Conservation (phyloP, 306 rosid species). For the Cyamopsis tetragonoloba region DNA sequence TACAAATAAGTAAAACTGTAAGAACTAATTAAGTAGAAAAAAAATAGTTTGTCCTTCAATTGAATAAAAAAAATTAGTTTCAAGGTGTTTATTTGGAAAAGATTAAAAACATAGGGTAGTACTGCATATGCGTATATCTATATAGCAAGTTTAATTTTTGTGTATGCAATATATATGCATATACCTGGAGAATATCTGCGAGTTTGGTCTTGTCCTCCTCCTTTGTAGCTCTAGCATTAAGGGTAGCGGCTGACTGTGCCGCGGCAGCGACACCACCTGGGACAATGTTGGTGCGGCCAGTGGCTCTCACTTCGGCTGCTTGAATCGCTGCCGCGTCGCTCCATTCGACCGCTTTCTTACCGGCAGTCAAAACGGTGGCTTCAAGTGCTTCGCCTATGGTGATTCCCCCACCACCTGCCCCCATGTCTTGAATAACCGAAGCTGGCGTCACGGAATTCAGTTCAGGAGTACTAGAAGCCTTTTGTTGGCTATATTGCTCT, state of each 20-base stretch:
- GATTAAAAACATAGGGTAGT: too few relatives aligned
- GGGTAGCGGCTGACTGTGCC: slow-evolving; percentile 68
- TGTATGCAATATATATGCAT: too few relatives aligned
- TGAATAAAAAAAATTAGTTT: too few relatives aligned
- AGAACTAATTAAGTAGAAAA: too few relatives aligned
- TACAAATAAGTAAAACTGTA: too few relatives aligned
- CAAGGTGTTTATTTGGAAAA: too few relatives aligned
- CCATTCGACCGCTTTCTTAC: slow-evolving; percentile 54
- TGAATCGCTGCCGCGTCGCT: slow-evolving; percentile 76
- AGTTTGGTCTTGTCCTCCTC: slow-evolving; percentile 60
- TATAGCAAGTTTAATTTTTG: too few relatives aligned
- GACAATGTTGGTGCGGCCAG: slow-evolving; percentile 51
- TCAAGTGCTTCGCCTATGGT: slow-evolving; percentile 80
- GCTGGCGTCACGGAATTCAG: slow-evolving; percentile 15
- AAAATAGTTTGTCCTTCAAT: too few relatives aligned
- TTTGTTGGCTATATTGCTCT: slow-evolving; percentile 36
- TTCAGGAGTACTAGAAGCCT: too few relatives aligned
- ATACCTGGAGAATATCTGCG: slow-evolving; percentile 52
- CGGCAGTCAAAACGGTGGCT: slow-evolving; percentile 51
- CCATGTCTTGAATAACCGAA: slow-evolving; percentile 4
- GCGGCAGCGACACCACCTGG: slow-evolving; percentile 69
- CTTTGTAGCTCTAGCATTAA: slow-evolving; percentile 44
- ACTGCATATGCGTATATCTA: too few relatives aligned
- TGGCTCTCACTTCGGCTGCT: slow-evolving; percentile 73
- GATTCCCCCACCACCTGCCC: slow-evolving; percentile 19